phyloP scores from a whole-genome alignment of 257 asterid species.

The Apocynum venetum region DNA sequence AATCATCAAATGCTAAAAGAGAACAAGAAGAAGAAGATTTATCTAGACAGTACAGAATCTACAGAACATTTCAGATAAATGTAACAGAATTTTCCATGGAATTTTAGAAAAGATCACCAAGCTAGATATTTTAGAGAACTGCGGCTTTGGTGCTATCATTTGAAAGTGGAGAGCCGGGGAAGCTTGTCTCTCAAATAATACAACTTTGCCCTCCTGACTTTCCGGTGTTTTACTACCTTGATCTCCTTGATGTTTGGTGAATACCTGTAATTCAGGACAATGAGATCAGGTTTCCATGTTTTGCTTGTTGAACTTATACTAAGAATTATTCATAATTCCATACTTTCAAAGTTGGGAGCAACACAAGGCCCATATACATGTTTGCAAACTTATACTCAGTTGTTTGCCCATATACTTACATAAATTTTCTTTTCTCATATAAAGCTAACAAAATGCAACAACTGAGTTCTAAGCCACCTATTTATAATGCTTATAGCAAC shows the following conservation, averaged over 20 bases:
- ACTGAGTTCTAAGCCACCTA: background rate
- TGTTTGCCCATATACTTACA: too few species aligned
- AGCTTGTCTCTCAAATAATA: conserved; percentile 90
- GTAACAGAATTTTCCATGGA: background rate
- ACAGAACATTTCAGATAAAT: background rate
- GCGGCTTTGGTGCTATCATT: conserved; percentile 34
- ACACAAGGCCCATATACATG: background rate
- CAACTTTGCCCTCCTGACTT: conserved; percentile 81
- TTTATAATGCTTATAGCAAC: background rate
- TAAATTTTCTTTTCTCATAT: background rate
- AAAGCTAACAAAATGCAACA: background rate
- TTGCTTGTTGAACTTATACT: background rate
- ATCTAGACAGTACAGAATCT: background rate
- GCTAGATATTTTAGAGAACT: background rate
- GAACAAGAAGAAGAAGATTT: background rate
- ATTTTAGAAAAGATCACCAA: background rate
- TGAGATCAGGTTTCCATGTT: background rate
- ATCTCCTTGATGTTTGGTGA: conserved; percentile 84
- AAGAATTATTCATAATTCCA: background rate
- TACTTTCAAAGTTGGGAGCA: background rate
- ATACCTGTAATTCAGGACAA: conserved; percentile 47
- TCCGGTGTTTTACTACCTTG: conserved; percentile 72
- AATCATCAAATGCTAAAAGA: background rate
- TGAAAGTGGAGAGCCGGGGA: conserved; percentile 93
- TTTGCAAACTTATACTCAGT: too few species aligned